Evolutionary conservation across 768 basidiomycete species (phyloP), one percentile per base, ranked within the genome.

Genomic region (Amanita rubescens): DNA sequence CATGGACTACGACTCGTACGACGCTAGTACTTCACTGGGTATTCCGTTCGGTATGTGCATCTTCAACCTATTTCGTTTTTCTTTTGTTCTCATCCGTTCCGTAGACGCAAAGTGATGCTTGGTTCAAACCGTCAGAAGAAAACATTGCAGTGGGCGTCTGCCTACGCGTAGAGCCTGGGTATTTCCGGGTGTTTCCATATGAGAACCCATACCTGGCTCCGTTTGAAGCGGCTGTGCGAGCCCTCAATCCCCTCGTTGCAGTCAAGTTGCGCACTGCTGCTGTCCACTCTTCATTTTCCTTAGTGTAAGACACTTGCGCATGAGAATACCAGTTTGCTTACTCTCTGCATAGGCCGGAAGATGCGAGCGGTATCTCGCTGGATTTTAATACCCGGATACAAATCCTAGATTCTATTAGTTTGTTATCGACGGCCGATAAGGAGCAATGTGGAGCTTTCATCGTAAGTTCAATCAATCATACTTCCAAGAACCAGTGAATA

Each of bases 361-460:
- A 84, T 59, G 77, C 78, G 1, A 66, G 65, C 9, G 80, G 78
- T 27, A 80, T 90, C 57, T 83, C 83, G 60, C 77, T 94, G 56
- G 87, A 90, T 68, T 65, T 67, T 52, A 82, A 92, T 63, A 94
- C 90, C 1, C 85, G 90, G 5, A 94, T 94, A 49, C 92, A 94
- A 67, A 82, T 94, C 53, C 66, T 94, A 22, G 85, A 89, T 55
- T 79, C 79, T 14, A 81, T 94, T 59, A 61, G 64, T 49, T 75
- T 79, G 53, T 71, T 94, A 38, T 80, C 85, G 5, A 76, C 78
- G 37, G 90, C 90, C 6, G 88, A 94, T 64, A 94, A 93, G 71
- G 91, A 94, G 63, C 91, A 94, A 61, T 91, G 87, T 47, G 92
- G 84, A 17, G 92, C 92, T 11, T 94, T 94, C 65, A 77, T 92